phyloP scores from a whole-genome alignment of 225 moss, liverwort and hornwort species.

The Physcomitrium patens region DNA sequence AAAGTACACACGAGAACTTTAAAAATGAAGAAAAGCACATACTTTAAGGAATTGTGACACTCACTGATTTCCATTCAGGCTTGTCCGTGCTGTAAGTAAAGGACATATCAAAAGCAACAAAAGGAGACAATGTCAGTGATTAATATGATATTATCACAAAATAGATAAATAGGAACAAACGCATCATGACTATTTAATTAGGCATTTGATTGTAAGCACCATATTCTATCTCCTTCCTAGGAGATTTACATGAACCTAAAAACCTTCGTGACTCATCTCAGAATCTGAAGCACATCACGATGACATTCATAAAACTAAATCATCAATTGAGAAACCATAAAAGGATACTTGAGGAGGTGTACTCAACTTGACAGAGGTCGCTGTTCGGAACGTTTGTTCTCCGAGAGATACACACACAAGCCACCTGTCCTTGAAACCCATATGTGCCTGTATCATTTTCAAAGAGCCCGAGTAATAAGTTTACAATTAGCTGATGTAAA shows the following conservation, averaged over 20 bases:
- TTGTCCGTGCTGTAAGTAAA: conserved; percentile 81
- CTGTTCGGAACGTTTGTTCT: conserved; percentile 92
- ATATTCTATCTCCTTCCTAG: too few species aligned
- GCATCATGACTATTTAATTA: neutral
- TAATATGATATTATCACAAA: neutral
- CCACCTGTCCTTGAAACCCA: conserved; percentile 86
- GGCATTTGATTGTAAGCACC: too few species aligned
- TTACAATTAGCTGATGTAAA: conserved; percentile 9
- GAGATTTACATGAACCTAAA: too few species aligned
- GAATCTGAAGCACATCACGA: too few species aligned
- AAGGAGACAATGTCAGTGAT: conserved; percentile 22
- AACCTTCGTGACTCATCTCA: too few species aligned
- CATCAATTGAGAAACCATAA: neutral
- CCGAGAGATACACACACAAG: conserved; percentile 93
- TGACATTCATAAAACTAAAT: neutral
- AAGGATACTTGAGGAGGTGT: conserved; percentile 14
- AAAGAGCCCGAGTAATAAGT: conserved; percentile 30
- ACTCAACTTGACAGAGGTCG: conserved; percentile 75
- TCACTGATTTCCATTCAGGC: conserved; percentile 92
- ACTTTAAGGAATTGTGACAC: conserved; percentile 29
- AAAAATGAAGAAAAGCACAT: conserved; percentile 6
- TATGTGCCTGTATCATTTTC: conserved; percentile 68
- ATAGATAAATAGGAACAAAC: neutral
- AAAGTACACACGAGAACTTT: conserved; percentile 20
- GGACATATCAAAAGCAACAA: conserved; percentile 33